Evolutionary conservation across 2,329 filamentous ascomycete genomes (phyloP).

Genomic region (Grosmannia serpens): DNA sequence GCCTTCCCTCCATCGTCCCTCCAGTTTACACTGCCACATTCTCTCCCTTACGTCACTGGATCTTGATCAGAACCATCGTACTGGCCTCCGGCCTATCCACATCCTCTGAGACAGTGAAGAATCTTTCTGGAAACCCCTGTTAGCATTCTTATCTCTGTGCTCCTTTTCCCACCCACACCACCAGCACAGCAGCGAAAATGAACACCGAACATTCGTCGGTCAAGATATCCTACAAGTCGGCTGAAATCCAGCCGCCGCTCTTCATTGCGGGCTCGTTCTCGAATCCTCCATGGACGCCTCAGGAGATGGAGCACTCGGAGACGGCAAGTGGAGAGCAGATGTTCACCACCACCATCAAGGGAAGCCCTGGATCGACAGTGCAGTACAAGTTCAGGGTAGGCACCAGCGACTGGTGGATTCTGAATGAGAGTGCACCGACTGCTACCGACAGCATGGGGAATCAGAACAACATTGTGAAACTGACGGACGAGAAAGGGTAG

Average conservation of each 20-base stretch:
- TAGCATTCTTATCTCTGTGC: no score
- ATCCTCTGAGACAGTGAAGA: no score
- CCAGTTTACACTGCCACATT: neutral
- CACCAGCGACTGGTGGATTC: conserved; percentile 55
- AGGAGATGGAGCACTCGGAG: conserved; percentile 50
- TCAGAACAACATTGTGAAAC: conserved; percentile 33
- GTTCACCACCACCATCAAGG: conserved; percentile 45
- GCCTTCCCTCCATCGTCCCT: neutral
- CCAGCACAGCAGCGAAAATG: conserved; percentile 17
- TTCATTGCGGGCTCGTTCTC: conserved; percentile 61
- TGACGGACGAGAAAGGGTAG: conserved; percentile 14
- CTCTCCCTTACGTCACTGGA: neutral
- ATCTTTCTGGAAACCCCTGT: no score
- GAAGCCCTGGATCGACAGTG: conserved; percentile 46
- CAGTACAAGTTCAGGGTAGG: conserved; percentile 68
- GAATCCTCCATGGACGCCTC: conserved; percentile 51
- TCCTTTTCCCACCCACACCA: neutral
- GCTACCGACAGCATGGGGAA: conserved; percentile 34
- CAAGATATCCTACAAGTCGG: conserved; percentile 49
- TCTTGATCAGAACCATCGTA: no score
- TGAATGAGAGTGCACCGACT: conserved; percentile 50
- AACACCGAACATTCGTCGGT: conserved; percentile 28
- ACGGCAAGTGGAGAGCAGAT: conserved; percentile 40
- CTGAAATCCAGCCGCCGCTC: conserved; percentile 52
- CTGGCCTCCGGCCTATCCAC: no score